A percentile compares a stretch with the other conserved stretches of the same genome.
Conservation (phyloP, 495 filamentous ascomycete species). For the Penicillium daleae region DNA sequence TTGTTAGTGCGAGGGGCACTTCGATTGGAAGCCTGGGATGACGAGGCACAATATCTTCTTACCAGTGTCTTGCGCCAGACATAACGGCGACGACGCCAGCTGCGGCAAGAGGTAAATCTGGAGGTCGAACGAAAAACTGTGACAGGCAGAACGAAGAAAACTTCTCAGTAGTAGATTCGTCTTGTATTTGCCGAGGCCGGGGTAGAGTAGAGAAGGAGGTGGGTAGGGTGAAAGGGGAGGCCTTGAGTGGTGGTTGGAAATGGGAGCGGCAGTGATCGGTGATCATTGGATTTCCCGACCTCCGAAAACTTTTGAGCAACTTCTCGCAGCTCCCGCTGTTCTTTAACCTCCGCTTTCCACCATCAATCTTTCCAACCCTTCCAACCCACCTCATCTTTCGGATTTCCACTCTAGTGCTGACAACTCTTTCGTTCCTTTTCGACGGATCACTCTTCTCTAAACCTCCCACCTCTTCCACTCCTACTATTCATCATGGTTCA, state of each 20-base stretch:
- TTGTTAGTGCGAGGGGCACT: not conserved
- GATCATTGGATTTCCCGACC: constrained; percentile 26
- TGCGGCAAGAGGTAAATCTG: not conserved
- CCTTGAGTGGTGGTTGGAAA: not conserved
- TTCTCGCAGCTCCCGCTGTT: constrained; percentile 9
- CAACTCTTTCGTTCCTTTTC: not conserved
- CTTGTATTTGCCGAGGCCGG: not conserved
- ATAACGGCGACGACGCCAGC: constrained; percentile 42
- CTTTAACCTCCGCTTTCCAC: constrained; percentile 14
- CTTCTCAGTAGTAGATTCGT: not conserved
- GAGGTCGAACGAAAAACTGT: not conserved
- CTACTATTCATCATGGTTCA: constrained; percentile 65
- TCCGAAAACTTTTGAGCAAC: constrained; percentile 43
- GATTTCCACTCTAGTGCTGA: not conserved
- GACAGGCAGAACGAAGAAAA: not conserved
- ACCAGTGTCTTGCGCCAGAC: constrained; percentile 84
- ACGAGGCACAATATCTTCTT: constrained; percentile 27
- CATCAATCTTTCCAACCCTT: constrained; percentile 2
- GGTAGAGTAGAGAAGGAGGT: not conserved
- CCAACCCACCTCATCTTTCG: not conserved
- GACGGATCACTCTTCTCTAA: not conserved
- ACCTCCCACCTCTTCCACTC: not conserved
- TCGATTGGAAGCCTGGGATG: not conserved
- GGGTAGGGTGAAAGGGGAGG: not conserved
- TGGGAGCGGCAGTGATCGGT: constrained; percentile 1